Evolutionary conservation across 1,284 basidiomycete species (phyloP).

Genomic region (Microbotryum scabiosae): DNA sequence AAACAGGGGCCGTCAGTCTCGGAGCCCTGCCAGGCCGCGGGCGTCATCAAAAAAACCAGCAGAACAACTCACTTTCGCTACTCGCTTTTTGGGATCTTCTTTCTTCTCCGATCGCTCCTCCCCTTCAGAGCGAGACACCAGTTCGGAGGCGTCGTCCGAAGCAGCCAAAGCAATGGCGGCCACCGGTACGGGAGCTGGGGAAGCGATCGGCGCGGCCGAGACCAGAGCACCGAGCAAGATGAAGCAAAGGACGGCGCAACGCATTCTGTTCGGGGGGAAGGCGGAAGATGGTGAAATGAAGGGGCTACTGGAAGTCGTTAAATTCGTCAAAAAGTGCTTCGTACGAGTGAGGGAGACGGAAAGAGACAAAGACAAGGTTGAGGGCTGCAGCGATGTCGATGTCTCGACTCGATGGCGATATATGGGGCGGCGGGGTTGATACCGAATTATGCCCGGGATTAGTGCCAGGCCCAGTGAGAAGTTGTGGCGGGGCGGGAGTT

Average conservation of each 20-base stretch:
- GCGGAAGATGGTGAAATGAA: neutral
- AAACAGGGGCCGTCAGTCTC: neutral
- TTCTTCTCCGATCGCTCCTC: neutral
- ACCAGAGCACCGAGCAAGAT: neutral
- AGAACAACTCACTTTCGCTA: neutral
- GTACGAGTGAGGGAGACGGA: no score
- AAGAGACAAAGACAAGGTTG: no score
- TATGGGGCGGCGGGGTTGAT: no score
- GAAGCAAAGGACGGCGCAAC: neutral
- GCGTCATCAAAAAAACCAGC: neutral
- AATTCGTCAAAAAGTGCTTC: no score
- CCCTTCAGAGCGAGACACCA: neutral
- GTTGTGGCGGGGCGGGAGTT: no score
- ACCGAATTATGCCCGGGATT: no score
- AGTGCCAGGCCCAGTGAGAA: no score
- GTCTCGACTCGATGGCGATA: no score
- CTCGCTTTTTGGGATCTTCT: constrained; percentile 1
- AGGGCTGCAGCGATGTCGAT: no score
- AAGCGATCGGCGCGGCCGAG: neutral
- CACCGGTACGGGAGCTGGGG: neutral
- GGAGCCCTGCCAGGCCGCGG: neutral
- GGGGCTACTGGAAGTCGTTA: no score
- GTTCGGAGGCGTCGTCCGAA: neutral
- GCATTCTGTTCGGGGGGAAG: neutral
- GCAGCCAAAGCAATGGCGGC: neutral